phyloP scores from a whole-genome alignment of 2,329 filamentous ascomycete genomes.

The Talaromyces piceae region DNA sequence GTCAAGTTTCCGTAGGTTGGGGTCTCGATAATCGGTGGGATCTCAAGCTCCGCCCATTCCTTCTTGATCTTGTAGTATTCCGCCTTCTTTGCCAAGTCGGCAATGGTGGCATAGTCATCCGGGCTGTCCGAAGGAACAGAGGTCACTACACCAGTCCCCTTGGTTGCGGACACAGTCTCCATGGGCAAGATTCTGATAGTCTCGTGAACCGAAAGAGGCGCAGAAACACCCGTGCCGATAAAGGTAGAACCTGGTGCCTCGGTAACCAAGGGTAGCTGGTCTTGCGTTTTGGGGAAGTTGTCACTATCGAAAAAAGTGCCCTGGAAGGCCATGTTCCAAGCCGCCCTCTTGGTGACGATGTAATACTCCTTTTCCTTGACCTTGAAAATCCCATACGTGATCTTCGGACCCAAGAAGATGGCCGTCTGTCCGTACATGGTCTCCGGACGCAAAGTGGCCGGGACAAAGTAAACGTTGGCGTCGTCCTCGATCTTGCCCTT shows the following conservation, averaged over 20 bases:
- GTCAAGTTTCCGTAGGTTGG: slow-evolving; percentile 79
- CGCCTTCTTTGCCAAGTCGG: slow-evolving; percentile 86
- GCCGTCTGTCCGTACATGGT: slow-evolving; percentile 98
- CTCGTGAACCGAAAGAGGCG: slow-evolving; percentile 78
- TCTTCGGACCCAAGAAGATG: slow-evolving; percentile 87
- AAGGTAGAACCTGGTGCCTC: slow-evolving; percentile 71
- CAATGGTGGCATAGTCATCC: slow-evolving; percentile 85
- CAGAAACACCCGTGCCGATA: slow-evolving; percentile 80
- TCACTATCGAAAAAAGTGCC: slow-evolving; percentile 60
- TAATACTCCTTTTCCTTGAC: slow-evolving; percentile 71
- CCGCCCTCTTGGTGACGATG: slow-evolving; percentile 71
- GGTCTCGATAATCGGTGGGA: slow-evolving; percentile 81
- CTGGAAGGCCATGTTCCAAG: slow-evolving; percentile 95
- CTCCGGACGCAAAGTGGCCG: slow-evolving; percentile 87
- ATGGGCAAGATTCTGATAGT: slow-evolving; percentile 87
- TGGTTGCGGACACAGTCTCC: slow-evolving; percentile 84
- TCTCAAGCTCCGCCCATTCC: slow-evolving; percentile 90
- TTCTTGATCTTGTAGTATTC: slow-evolving; percentile 95
- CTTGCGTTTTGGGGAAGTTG: slow-evolving; percentile 52
- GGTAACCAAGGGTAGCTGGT: slow-evolving; percentile 64
- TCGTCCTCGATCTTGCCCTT: slow-evolving; percentile 70
- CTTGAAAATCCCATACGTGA: slow-evolving; percentile 84
- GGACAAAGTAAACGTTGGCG: slow-evolving; percentile 79
- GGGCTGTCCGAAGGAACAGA: slow-evolving; percentile 93
- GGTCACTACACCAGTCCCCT: slow-evolving; percentile 94